Evolutionary conservation across 805 yeast genomes (phyloP), one percentile per base, ranked within the genome.

Genomic region (Saccharomycopsis oosterbeekiorum): DNA sequence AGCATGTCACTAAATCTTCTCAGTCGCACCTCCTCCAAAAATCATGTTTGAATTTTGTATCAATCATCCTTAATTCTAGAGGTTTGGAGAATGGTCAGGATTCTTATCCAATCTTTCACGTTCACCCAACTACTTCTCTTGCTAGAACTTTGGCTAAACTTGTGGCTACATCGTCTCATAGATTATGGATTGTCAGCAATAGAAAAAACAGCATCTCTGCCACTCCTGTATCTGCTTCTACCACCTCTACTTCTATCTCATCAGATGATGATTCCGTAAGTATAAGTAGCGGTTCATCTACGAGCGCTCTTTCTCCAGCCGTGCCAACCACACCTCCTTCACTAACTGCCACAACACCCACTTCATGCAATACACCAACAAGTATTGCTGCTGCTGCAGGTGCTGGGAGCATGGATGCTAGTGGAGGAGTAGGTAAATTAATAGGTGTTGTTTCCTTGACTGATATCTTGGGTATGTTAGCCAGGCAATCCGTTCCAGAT

Each of bases 1-100:
- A 87, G 69, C 85, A 89, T 65, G 92, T 93, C 40, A 86, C 96
- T 14, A 84, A 87, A 65, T 85, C 96, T 42, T 88, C 96, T 34
- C 92, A 92, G 71, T 87, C 96, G 14, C 91, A 88, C 63, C 77
- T 89, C 65, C 78, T 93, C 62, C 86, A 86, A 69, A 86, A 88
- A 71, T 80, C 94, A 6, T 94, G 97, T 73, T 78, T 90, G 68
- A 94, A 88, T 73, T 93, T 93, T 71, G 84, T 93, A 62, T 84
- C 96, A 14, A 86, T 91, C 65, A 91, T 92, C 64, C 80, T 94
- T 65, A 86, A 88, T 65, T 85, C 86, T 60, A 85, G 97, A 70
- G 99, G 99, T 21, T 79, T 93, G 39, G 96, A 87, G 69, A 92
- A 91, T 70, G 97, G 97, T 59, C 91, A 92, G 73, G 99, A 93